Conservation (phyloP, 176 grass and related monocot species). For the Phragmites australis region DNA sequence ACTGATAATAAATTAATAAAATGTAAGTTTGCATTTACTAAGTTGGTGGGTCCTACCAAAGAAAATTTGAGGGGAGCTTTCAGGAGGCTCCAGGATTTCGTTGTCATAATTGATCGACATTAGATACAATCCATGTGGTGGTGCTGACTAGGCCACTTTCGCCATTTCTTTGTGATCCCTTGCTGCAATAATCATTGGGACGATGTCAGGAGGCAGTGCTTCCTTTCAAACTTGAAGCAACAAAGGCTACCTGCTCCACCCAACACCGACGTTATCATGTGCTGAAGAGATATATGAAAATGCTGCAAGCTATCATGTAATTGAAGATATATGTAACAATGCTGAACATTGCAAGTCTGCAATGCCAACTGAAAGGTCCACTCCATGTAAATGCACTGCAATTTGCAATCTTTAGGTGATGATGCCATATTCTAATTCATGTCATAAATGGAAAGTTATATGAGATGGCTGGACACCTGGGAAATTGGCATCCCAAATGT, state of each 20-base stretch:
- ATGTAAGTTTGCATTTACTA: constrained; percentile 86
- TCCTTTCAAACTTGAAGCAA: constrained; percentile 89
- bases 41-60: constrained; percentile 73
- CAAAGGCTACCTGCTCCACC: constrained; percentile 72
- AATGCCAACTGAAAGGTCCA: constrained; percentile 16
- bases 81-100: constrained; percentile 68
- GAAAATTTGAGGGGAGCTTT: constrained; percentile 61
- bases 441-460: background rate
- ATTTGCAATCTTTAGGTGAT: background rate
- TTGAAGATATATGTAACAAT: constrained; percentile 16
- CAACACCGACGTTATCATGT: constrained; percentile 2
- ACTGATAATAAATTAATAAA: constrained; percentile 58
- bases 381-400: background rate
- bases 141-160: constrained; percentile 71
- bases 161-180: constrained; percentile 78
- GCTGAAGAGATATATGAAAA: constrained; percentile 13
- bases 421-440: no score
- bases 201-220: constrained; percentile 64
- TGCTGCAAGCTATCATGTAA: background rate
- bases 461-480: background rate
- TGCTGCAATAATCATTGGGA: constrained; percentile 62
- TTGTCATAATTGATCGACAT: constrained; percentile 83
- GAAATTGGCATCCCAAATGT: background rate
- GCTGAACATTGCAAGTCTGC: background rate
- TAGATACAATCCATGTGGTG: constrained; percentile 82